phyloP scores from a whole-genome alignment of 2,329 filamentous ascomycete species.

The Sphaerulina populicola region DNA sequence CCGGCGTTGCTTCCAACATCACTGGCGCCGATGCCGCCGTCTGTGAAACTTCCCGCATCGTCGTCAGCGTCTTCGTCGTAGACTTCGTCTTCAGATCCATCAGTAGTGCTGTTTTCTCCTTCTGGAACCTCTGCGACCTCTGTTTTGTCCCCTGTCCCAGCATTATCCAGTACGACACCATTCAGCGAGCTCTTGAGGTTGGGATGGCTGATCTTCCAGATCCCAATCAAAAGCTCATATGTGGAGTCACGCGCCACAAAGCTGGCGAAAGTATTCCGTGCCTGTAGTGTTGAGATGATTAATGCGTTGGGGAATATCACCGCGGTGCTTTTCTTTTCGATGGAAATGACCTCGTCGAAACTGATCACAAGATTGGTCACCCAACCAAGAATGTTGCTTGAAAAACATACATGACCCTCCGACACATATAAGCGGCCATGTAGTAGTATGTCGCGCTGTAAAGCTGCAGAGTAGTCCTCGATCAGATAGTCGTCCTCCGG shows the following conservation, averaged over 20 bases:
- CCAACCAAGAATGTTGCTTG: constrained; percentile 98
- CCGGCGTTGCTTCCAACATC: constrained; percentile 47
- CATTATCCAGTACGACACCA: constrained; percentile 69
- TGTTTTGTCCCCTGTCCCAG: constrained; percentile 77
- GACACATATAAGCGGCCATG: constrained; percentile 93
- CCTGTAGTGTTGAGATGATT: constrained; percentile 90
- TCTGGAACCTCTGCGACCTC: constrained; percentile 64
- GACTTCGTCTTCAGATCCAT: constrained; percentile 65
- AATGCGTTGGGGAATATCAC: constrained; percentile 95
- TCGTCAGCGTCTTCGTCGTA: constrained; percentile 74
- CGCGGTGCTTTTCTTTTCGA: constrained; percentile 94
- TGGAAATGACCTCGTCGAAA: constrained; percentile 93
- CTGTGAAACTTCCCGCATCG: constrained; percentile 52
- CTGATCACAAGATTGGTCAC: constrained; percentile 95
- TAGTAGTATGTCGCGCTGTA: constrained; percentile 90
- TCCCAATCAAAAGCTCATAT: constrained; percentile 93
- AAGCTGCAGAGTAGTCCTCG: constrained; percentile 93
- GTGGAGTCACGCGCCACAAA: constrained; percentile 91
- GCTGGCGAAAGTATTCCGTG: constrained; percentile 91
- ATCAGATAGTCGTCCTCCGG: constrained; percentile 97
- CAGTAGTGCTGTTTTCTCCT: constrained; percentile 43
- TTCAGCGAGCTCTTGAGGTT: constrained; percentile 85
- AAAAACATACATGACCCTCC: constrained; percentile 95
- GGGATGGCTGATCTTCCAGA: constrained; percentile 95
- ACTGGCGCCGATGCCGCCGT: constrained; percentile 44